A percentile compares a stretch with the other conserved stretches of the same genome.
Evolutionary conservation across 2,329 filamentous ascomycete genomes (phyloP).

Genomic region (Polytolypa hystricis): DNA sequence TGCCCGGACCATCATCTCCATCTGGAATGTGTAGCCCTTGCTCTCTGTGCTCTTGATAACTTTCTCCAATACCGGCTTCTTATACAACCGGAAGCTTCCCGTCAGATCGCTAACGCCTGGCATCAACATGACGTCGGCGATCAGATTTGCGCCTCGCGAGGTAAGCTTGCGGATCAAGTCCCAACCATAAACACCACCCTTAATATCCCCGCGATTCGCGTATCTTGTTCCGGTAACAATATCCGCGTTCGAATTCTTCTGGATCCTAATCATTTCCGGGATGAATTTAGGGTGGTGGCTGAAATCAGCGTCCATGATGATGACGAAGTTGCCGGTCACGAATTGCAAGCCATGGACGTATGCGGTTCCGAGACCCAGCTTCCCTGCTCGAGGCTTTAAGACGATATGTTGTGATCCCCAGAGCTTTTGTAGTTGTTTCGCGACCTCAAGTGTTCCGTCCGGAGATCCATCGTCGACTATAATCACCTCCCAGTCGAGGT

Average conservation of each 20-base stretch:
- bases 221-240: conserved; percentile 97
- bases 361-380: conserved; percentile 91
- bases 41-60: conserved; percentile 85
- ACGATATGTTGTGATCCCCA: conserved; percentile 66
- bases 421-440: conserved; percentile 76
- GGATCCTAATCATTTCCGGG: conserved; percentile 76
- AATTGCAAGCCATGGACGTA: conserved; percentile 93
- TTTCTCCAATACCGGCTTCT: conserved; percentile 77
- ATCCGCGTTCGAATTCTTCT: conserved; percentile 71
- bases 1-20: conserved; percentile 98
- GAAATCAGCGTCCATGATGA: conserved; percentile 99
- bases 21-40: conserved; percentile 98
- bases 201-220: conserved; percentile 53
- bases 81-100: conserved; percentile 89
- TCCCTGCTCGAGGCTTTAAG: conserved; percentile 81
- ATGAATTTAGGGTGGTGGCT: conserved; percentile 99
- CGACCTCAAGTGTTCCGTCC: conserved; percentile 86
- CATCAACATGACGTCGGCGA: conserved; percentile 85
- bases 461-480: conserved; percentile 97
- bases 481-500: conserved; percentile 92
- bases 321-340: conserved; percentile 82
- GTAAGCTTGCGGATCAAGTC: conserved; percentile 72
- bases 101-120: conserved; percentile 94
- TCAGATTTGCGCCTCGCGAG: conserved; percentile 75
- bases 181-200: conserved; percentile 87